Evolutionary conservation across 1,284 basidiomycete species (phyloP), one percentile per base, ranked within the genome.

Genomic region (Trametes hirsuta): DNA sequence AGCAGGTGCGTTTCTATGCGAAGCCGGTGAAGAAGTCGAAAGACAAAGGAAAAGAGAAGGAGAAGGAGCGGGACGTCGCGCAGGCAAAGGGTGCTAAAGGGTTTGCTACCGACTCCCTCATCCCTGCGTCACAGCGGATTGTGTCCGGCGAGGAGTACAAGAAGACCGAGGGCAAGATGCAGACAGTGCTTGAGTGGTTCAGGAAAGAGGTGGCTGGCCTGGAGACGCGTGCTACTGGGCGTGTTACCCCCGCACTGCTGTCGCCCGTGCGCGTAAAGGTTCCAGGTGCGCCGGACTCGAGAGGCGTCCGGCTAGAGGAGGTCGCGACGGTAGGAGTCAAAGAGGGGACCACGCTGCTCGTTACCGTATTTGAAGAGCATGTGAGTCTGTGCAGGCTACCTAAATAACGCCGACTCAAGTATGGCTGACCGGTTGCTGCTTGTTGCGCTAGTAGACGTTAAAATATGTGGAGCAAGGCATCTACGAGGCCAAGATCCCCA

Each of bases 321-420:
- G 71, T 93, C 18, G 87, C 91, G 1, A 91, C 90, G 0, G 83
- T 93, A 36, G 91, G 91, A 11, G 85, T 93, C 46, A 79, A 86
- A 60, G 90, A 93, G 55, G 91, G 91, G 0, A 83, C 86, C 10
- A 81, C 82, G 54, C 72, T 93, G 57, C 65, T 93, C 22, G 78
- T 93, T 12, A 91, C 89, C 1, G 78, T 90, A 35, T 93, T 91
- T 66, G 87, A 92, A 53, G 87, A 91, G 71, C 77, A 83, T 72
- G 88, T 90, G 71, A 76, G 84, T 77, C 9, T 22, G 1, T n/a
- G 44, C 36, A n/a, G 9, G 18, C 9, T 4, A n/a, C 14, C 36
- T 2, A 8, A 3, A 30, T 25, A 22, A 12, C 24, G 24, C 40
- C 4, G 14, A 9, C 10, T 18, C 42, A 37, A 3, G 41, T 10